phyloP scores from a whole-genome alignment of 306 rosid genomes.

The Vigna unguiculata region DNA sequence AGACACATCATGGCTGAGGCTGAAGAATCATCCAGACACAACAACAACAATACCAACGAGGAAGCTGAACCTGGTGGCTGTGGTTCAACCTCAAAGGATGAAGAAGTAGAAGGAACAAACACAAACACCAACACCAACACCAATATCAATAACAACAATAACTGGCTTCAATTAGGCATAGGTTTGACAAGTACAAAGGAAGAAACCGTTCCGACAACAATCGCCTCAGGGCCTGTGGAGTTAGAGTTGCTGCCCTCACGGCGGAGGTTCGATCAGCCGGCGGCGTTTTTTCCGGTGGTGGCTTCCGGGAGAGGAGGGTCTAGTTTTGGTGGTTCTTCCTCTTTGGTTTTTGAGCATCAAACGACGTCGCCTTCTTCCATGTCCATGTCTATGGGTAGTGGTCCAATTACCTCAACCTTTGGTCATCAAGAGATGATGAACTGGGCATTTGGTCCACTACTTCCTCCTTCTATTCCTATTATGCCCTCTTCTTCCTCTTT shows the following conservation, averaged over 20 bases:
- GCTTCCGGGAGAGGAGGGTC: constrained; percentile 19
- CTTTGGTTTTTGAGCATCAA: constrained; percentile 55
- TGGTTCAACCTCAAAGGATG: constrained; percentile 53
- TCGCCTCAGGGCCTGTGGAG: constrained; percentile 58
- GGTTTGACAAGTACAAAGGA: constrained; percentile 48
- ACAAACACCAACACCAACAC: constrained; percentile 22
- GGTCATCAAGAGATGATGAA: constrained; percentile 53
- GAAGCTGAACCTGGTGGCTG: constrained; percentile 11
- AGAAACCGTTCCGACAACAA: constrained; percentile 11
- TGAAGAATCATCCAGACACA: constrained; percentile 54
- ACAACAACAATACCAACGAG: constrained; percentile 1
- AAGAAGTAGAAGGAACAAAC: constrained; percentile 31
- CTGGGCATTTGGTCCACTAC: constrained; percentile 70
- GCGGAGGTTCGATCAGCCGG: constrained; percentile 25
- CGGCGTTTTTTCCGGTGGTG: constrained; percentile 6
- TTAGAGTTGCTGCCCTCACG: constrained; percentile 65
- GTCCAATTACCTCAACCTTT: constrained; percentile 42
- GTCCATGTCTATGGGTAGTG: constrained; percentile 41
- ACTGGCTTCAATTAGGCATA: constrained; percentile 88
- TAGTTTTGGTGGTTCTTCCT: constrained; percentile 27
- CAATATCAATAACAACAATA: constrained; percentile 32
- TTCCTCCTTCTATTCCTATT: constrained; percentile 40
- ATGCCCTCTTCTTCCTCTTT: constrained; percentile 46
- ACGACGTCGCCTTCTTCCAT: constrained; percentile 35
- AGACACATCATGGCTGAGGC: constrained; percentile 72